phyloP scores from a whole-genome alignment of 2,329 filamentous ascomycete species.

The Exophiala viscosa region DNA sequence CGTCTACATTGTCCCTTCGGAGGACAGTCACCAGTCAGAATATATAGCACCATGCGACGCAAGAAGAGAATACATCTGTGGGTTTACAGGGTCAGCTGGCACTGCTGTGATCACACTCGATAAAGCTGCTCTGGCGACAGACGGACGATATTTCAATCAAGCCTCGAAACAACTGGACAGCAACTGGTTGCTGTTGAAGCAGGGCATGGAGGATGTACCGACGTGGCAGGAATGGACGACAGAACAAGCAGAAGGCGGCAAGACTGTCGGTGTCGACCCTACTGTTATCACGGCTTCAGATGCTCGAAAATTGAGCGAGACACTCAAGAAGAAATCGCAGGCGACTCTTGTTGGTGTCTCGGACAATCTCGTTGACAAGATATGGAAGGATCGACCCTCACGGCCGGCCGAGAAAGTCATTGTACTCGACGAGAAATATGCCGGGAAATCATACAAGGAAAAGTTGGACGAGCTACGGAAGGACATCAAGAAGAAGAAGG shows the following conservation, averaged over 20 bases:
- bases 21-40: conserved; percentile 96
- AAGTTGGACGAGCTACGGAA: conserved; percentile 87
- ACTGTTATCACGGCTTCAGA: conserved; percentile 75
- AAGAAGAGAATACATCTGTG: conserved; percentile 84
- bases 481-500: conserved; percentile 86
- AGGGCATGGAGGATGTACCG: conserved; percentile 86
- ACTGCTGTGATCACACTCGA: conserved; percentile 83
- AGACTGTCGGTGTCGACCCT: conserved; percentile 86
- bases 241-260: conserved; percentile 79
- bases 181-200: conserved; percentile 91
- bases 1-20: conserved; percentile 91
- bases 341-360: conserved; percentile 69
- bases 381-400: conserved; percentile 76
- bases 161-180: conserved; percentile 82
- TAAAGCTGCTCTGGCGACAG: conserved; percentile 86
- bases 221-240: conserved; percentile 95
- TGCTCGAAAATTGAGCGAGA: conserved; percentile 73
- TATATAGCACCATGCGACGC: conserved; percentile 97
- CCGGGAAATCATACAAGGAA: conserved; percentile 75
- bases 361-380: conserved; percentile 80
- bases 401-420: conserved; percentile 73
- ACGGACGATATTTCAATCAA: conserved; percentile 98
- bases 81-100: conserved; percentile 92
- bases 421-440: conserved; percentile 66
- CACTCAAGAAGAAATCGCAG: conserved; percentile 81